phyloP scores from a whole-genome alignment of 1,139 yeast genomes.

The Yamadazyma friedrichii region DNA sequence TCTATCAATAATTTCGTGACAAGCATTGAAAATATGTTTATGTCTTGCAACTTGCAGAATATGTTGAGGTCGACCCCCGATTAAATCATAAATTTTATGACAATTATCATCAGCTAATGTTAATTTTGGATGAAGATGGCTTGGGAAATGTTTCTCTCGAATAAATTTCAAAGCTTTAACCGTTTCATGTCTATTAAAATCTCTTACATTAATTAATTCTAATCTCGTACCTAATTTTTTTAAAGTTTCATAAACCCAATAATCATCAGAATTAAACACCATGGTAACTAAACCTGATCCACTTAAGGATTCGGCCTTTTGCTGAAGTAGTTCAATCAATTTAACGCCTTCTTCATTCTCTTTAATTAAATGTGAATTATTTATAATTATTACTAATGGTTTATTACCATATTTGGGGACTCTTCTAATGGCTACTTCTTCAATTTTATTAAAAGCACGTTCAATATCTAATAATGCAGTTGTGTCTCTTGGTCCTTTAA shows the following conservation, averaged over 20 bases:
- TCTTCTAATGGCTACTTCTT: constrained; percentile 64
- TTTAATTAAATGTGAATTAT: constrained; percentile 71
- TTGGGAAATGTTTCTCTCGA: constrained; percentile 45
- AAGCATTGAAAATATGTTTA: constrained; percentile 57
- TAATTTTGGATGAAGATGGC: constrained; percentile 32
- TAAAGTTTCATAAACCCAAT: constrained; percentile 81
- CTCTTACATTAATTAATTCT: constrained; percentile 71
- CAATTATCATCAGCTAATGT: constrained; percentile 40
- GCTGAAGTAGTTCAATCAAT: constrained; percentile 75
- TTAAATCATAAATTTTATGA: constrained; percentile 59
- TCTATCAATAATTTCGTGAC: constrained; percentile 69
- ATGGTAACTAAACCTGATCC: constrained; percentile 77
- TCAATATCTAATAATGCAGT: constrained; percentile 81
- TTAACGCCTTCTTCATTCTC: constrained; percentile 72
- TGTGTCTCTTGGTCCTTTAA: constrained; percentile 82
- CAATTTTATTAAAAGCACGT: constrained; percentile 74
- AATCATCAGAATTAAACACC: constrained; percentile 79
- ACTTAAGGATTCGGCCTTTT: constrained; percentile 75
- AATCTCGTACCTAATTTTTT: constrained; percentile 72
- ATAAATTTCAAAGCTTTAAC: constrained; percentile 55
- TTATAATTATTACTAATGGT: constrained; percentile 70
- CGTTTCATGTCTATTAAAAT: constrained; percentile 58
- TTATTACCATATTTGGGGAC: constrained; percentile 31
- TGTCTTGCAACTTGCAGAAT: constrained; percentile 73
- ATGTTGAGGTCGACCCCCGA: constrained; percentile 88